These are phyloP conservation scores for Ambrosia artemisiifolia DNA, from an alignment of 129 eudicot species.

Conservation along the genomic window DNA sequence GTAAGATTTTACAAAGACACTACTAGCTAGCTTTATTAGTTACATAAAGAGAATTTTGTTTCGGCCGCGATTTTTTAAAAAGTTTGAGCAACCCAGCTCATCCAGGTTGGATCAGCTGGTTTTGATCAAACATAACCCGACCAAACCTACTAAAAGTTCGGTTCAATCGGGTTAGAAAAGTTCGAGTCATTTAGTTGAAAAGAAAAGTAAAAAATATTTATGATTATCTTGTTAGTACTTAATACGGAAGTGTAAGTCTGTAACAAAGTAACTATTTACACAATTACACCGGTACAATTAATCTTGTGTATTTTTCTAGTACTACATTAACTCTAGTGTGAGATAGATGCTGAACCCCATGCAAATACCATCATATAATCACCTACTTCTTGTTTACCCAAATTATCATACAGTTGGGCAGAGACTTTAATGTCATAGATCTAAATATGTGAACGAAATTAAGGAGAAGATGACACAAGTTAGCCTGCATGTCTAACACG, in stretches of 20 bases:
- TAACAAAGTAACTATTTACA: too few relatives aligned
- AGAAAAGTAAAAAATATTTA: too few relatives aligned
- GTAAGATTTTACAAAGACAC: too few relatives aligned
- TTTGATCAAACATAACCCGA: background rate
- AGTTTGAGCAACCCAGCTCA: background rate
- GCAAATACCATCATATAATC: conserved; percentile 25
- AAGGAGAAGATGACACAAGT: conserved; percentile 32
- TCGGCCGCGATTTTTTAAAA: too few relatives aligned
- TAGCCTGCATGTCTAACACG: conserved; percentile 38
- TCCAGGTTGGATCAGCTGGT: background rate
- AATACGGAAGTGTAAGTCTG: too few relatives aligned
- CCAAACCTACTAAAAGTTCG: background rate
- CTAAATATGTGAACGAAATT: conserved; percentile 19
- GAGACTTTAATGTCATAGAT: conserved; percentile 17
- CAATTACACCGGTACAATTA: background rate
- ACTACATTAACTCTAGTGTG: background rate
- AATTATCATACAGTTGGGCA: conserved; percentile 4
- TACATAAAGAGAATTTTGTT: too few relatives aligned
- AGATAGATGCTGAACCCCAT: conserved; percentile 18
- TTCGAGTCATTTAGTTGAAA: too few relatives aligned
- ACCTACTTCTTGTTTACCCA: background rate
- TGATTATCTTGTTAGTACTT: too few relatives aligned
- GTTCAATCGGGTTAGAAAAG: background rate
- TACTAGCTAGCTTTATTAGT: too few relatives aligned
- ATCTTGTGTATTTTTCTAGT: background rate